A percentile compares a stretch with the other conserved stretches of the same genome.
Evolutionary conservation across 106 monocot genomes (phyloP).

Genomic region (Xerophyta viscosa): DNA sequence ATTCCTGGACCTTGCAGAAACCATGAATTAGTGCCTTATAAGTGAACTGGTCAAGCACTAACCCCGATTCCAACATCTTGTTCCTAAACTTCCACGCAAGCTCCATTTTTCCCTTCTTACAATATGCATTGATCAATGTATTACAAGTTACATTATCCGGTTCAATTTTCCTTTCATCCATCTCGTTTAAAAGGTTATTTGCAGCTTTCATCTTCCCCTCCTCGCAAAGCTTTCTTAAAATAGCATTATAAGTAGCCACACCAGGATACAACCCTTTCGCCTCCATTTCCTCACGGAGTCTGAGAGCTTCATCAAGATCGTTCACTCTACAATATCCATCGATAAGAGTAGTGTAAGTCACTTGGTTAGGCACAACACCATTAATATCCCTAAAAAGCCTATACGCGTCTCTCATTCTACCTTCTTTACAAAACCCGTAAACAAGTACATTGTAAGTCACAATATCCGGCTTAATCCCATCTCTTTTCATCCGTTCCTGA

Average conservation of each 20-base stretch:
- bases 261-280: conserved; percentile 51
- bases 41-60: conserved; percentile 64
- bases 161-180: conserved; percentile 82
- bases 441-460: conserved; percentile 77
- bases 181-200: conserved; percentile 83
- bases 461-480: conserved; percentile 59
- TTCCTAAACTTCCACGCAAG: conserved; percentile 73
- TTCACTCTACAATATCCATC: conserved; percentile 81
- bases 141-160: conserved; percentile 89
- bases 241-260: conserved; percentile 69
- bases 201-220: conserved; percentile 79
- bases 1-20: conserved; percentile 65
- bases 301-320: conserved; percentile 58
- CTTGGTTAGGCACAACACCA: conserved; percentile 39
- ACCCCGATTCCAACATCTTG: conserved; percentile 83
- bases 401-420: conserved; percentile 71
- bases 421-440: conserved; percentile 77
- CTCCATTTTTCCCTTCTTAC: conserved; percentile 82
- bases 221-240: conserved; percentile 70
- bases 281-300: conserved; percentile 69
- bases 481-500: conserved; percentile 63
- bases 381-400: conserved; percentile 77
- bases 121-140: conserved; percentile 91
- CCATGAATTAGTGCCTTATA: conserved; percentile 93
- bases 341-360: conserved; percentile 88